phyloP scores from a whole-genome alignment of 1,284 basidiomycete species.

The Irpex sp. region DNA sequence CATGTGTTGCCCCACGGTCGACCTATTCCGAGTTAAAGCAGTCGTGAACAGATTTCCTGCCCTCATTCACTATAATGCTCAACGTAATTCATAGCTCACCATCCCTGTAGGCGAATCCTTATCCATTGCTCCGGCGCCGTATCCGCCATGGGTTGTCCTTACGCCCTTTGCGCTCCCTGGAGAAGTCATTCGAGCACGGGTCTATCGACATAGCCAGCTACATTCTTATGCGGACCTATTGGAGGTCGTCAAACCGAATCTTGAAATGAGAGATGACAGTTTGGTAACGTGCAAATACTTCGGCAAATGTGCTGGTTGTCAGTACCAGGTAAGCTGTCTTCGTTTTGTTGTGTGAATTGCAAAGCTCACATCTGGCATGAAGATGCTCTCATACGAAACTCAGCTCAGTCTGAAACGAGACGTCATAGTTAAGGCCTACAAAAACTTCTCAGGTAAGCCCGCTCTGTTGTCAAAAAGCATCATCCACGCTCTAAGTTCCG shows the following conservation, averaged over 20 bases:
- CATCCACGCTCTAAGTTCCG: not conserved
- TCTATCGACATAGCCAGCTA: conserved; percentile 65
- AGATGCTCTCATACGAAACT: conserved; percentile 87
- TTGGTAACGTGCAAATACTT: conserved; percentile 83
- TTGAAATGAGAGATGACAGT: conserved; percentile 60
- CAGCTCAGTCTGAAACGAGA: conserved; percentile 86
- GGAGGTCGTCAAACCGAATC: conserved; percentile 64
- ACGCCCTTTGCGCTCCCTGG: conserved; percentile 83
- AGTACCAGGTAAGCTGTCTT: conserved; percentile 56
- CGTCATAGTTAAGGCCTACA: conserved; percentile 86
- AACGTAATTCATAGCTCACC: not conserved
- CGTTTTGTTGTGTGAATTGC: not conserved
- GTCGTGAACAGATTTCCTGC: not conserved
- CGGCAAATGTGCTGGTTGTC: conserved; percentile 75
- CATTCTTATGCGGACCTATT: conserved; percentile 79
- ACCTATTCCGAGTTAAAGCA: not conserved
- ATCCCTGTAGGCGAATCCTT: conserved; percentile 62
- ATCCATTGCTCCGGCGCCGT: conserved; percentile 46
- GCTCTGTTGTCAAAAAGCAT: not conserved
- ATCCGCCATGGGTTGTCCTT: conserved; percentile 73
- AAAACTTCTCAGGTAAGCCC: conserved; percentile 63
- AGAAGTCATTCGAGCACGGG: conserved; percentile 69
- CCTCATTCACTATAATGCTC: not conserved
- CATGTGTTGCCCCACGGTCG: not conserved
- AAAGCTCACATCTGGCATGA: not conserved